Base-by-base conservation (phyloP, 1,284 basidiomycete species). In the Sphaerobolus stellatus region DNA sequence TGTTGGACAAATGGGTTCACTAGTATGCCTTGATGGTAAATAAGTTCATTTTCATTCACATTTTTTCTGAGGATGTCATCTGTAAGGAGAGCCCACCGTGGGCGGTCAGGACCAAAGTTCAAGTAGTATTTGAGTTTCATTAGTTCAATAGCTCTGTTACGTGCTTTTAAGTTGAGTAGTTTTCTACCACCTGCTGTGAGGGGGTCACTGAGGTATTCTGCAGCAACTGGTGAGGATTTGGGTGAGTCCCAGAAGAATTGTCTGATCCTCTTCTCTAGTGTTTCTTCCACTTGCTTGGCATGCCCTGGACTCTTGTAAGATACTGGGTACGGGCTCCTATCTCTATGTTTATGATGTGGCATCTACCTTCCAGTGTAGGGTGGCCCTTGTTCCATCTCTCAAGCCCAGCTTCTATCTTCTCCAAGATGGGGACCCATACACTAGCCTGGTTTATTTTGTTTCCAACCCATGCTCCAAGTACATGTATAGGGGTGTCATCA, bases 41-140 rank as follows among this genome's bases (percentile, higher is more conserved):
- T n/a, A n/a, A n/a, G n/a, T n/a, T n/a, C n/a, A n/a, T n/a, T n/a
- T n/a, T n/a, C n/a, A n/a, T n/a, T n/a, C n/a, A n/a, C n/a, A n/a
- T n/a, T n/a, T n/a, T n/a, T n/a, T n/a, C n/a, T n/a, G n/a, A n/a
- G n/a, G n/a, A n/a, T n/a, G n/a, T n/a, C n/a, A n/a, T 63, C 62
- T 1, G 54, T 48, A 0, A 62, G 2, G 25, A 5, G 58, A 5
- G 52, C 54, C 62, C 62, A 62, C 9, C 16, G 45, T 6, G 62
- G 50, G 14, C 58, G 20, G 6, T 38, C 9, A 0, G 22, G n/a
- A 1, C 50, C 48, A 20, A 45, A 48, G 20, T 48, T 56, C 2
- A 63, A 56, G 50, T 63, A 61, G 13, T 54, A 46, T 48, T 59
- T 56, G 1, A 59, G 45, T 57, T 52, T 56, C n/a, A 55, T 59